Percentiles rank a stretch among this genome's conserved stretches.
phyloP scores from a whole-genome alignment of 2,329 filamentous ascomycete genomes.

The Arthrinium phaeospermum region DNA sequence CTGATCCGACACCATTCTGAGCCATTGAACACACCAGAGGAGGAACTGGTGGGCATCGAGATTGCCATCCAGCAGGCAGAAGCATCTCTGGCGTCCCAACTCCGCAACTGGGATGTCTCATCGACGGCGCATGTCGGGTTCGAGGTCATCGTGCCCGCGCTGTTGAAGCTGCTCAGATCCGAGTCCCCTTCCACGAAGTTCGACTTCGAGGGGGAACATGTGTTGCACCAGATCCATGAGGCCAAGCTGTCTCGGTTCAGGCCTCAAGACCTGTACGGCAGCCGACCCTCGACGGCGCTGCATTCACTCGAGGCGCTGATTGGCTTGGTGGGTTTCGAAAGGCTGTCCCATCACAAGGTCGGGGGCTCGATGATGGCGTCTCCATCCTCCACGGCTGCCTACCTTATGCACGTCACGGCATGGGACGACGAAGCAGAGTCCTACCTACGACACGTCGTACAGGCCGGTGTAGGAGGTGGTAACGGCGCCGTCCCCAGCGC shows the following conservation, averaged over 20 bases:
- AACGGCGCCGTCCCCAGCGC: slow-evolving; percentile 31
- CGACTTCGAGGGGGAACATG: too few relatives aligned
- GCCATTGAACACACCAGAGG: too few relatives aligned
- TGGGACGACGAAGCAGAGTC: slow-evolving; percentile 31
- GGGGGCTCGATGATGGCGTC: slow-evolving; percentile 44
- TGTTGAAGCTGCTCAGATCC: too few relatives aligned
- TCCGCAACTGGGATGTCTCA: too few relatives aligned
- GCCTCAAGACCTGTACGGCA: slow-evolving; percentile 36
- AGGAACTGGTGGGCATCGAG: slow-evolving; percentile 35
- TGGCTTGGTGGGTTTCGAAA: slow-evolving; percentile 43
- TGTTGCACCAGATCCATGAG: too few relatives aligned
- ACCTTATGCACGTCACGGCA: slow-evolving; percentile 29
- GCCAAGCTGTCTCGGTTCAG: slow-evolving; percentile 36
- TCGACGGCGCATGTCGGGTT: too few relatives aligned
- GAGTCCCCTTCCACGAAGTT: too few relatives aligned
- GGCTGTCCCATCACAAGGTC: slow-evolving; percentile 39
- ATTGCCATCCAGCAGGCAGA: slow-evolving; percentile 35
- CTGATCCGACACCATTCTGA: too few relatives aligned
- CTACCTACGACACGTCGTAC: slow-evolving; percentile 29
- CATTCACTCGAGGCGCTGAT: slow-evolving; percentile 48
- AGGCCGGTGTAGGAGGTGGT: slow-evolving; percentile 24
- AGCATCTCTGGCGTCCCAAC: neutral
- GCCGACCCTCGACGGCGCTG: slow-evolving; percentile 36
- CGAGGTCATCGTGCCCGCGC: too few relatives aligned
- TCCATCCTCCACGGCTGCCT: slow-evolving; percentile 46